Percentiles rank a stretch among this genome's conserved stretches.
Evolutionary conservation across 2,329 filamentous ascomycete genomes (phyloP).

Genomic region (Dothistroma septosporum): DNA sequence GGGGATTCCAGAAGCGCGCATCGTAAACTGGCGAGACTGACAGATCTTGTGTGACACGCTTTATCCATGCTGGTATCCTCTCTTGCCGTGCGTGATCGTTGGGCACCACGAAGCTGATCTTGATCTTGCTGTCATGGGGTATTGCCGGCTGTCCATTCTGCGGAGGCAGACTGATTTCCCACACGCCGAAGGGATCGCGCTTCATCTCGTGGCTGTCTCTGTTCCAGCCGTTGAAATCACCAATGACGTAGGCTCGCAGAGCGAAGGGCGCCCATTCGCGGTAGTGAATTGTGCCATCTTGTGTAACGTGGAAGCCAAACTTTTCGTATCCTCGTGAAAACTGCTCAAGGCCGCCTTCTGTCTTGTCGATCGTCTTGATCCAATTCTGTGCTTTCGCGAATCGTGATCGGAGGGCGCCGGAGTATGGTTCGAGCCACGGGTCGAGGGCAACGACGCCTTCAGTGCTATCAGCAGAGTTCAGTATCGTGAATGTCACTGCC

Average conservation of each 20-base stretch:
- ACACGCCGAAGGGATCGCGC: slow-evolving; percentile 79
- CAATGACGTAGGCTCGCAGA: slow-evolving; percentile 75
- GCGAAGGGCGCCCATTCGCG: slow-evolving; percentile 96
- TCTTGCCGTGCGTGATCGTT: slow-evolving; percentile 73
- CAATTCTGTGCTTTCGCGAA: slow-evolving; percentile 77
- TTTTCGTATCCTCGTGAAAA: slow-evolving; percentile 85
- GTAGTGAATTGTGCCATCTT: slow-evolving; percentile 82
- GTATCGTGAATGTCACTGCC: background rate
- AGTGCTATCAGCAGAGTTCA: slow-evolving; percentile 21
- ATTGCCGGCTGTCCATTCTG: slow-evolving; percentile 74
- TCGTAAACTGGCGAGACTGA: slow-evolving; percentile 88
- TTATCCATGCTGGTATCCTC: slow-evolving; percentile 93
- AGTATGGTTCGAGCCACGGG: slow-evolving; percentile 83
- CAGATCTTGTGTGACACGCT: slow-evolving; percentile 90
- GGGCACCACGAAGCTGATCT: slow-evolving; percentile 78
- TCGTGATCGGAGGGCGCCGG: slow-evolving; percentile 68
- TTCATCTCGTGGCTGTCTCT: slow-evolving; percentile 79
- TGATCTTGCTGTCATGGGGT: slow-evolving; percentile 90
- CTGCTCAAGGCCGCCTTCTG: slow-evolving; percentile 84
- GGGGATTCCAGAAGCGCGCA: slow-evolving; percentile 95
- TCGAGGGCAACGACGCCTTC: slow-evolving; percentile 82
- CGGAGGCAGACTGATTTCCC: slow-evolving; percentile 74
- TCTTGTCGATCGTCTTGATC: slow-evolving; percentile 77
- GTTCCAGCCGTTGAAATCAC: slow-evolving; percentile 96
- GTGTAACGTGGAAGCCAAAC: slow-evolving; percentile 78